Base-by-base conservation (phyloP, 257 asterid genomes). In the Forsythia viridissima region DNA sequence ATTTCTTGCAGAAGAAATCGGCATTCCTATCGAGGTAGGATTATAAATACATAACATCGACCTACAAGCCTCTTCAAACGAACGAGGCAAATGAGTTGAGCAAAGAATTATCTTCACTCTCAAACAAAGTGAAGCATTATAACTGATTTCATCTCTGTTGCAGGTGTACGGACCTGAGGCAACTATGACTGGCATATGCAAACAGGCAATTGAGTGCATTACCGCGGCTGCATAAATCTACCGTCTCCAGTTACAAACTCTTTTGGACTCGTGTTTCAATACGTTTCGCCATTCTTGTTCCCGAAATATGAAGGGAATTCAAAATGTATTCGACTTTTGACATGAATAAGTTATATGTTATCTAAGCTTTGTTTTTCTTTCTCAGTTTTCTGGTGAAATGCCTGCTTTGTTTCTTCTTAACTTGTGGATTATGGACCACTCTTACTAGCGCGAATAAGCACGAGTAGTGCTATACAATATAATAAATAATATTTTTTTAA, bases 101-200 rank as follows among this genome's bases (percentile, higher is more conserved):
- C 39, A 63, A 63, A 63, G 30, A 63, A 12, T 30, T 10, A 24
- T 21, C 18, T 11, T 4, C 6, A 12, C 39, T 63, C 70, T 59
- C 15, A 30, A 63, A 24, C 7, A 63, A 63, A 0, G 18, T 5
- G 3, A 39, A 24, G 40, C 39, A 11, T 30, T 30, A 3, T 9
- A 63, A 24, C 18, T 30, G 39, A 21, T 30, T 30, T 63, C 21
- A 61, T 30, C 38, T 30, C n/a, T 4, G 70, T 9, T 79, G 82
- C 80, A 92, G 97, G 94, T 92, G 70, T 91, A 92, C n/a, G 97
- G 97, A 72, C 97, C 94, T 11, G 97, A 90, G 90, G 97, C 97
- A 55, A 92, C 97, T 65, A 92, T 92, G 97, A 92, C 96, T 34
- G 97, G 97, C 78, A 92, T 92, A 72, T 91, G 96, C 81, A 90